phyloP scores from a whole-genome alignment of 805 yeast genomes.

The Metschnikowia continentalis region DNA sequence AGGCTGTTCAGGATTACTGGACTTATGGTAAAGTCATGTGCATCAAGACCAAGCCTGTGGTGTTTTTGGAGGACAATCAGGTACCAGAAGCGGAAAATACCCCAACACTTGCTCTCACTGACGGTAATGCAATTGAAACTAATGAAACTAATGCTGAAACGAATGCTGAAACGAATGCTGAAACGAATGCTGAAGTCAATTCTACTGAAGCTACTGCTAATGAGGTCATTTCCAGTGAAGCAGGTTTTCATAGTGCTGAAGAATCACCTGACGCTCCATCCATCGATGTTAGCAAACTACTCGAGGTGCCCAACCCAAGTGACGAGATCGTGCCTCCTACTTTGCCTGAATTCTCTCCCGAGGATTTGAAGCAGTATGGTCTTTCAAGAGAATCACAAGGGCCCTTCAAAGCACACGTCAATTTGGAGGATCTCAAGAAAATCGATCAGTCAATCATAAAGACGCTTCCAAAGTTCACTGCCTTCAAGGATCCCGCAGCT shows the following conservation, averaged over 20 bases:
- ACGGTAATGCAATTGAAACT: neutral
- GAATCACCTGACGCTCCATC: conserved; percentile 5
- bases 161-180: neutral
- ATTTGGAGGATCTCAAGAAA: conserved; percentile 39
- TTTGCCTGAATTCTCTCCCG: conserved; percentile 27
- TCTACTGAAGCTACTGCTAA: neutral
- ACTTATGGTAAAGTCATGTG: conserved; percentile 63
- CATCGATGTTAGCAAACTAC: conserved; percentile 37
- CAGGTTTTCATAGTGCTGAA: neutral
- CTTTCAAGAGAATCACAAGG: conserved; percentile 1
- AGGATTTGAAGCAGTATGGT: conserved; percentile 25
- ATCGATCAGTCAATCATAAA: conserved; percentile 46
- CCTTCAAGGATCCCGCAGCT: conserved; percentile 38
- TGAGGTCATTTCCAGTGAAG: neutral
- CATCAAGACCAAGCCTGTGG: conserved; percentile 48
- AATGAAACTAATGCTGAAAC: too few relatives aligned
- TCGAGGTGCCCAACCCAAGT: conserved; percentile 25
- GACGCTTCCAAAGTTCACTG: conserved; percentile 45
- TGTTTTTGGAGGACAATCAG: conserved; percentile 11
- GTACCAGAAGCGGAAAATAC: too few relatives aligned
- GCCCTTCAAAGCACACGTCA: conserved; percentile 47
- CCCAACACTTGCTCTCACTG: neutral
- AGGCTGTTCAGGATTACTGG: conserved; percentile 77
- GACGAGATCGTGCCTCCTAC: conserved; percentile 25
- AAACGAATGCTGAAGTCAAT: neutral